phyloP scores from a whole-genome alignment of 164 flowering plant species.

The Vitis cinerea region DNA sequence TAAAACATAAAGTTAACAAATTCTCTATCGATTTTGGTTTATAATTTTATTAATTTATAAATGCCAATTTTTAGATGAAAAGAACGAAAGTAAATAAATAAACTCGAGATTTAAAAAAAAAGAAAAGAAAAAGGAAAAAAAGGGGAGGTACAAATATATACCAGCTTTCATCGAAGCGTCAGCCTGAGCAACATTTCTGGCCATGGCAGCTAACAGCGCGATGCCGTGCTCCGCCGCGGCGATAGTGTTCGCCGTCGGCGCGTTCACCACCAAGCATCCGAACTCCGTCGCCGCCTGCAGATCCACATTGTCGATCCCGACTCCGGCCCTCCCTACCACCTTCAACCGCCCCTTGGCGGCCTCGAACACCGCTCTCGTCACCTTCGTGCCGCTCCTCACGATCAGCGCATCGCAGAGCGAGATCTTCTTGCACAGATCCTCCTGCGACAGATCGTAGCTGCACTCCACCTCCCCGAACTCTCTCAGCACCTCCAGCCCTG shows the following conservation, averaged over 20 bases:
- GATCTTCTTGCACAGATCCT: constrained; percentile 65
- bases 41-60: too few species aligned
- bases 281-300: constrained; percentile 89
- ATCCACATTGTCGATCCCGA: constrained; percentile 96
- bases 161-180: constrained; percentile 93
- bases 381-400: constrained; percentile 93
- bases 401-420: constrained; percentile 73
- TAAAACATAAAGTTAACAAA: too few species aligned
- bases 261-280: constrained; percentile 91
- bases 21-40: too few species aligned
- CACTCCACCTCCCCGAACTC: constrained; percentile 68
- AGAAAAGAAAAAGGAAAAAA: too few species aligned
- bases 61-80: neutral
- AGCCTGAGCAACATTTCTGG: constrained; percentile 81
- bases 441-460: constrained; percentile 57
- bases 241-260: constrained; percentile 91
- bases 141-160: constrained; percentile 13
- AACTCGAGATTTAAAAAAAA: neutral
- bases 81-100: neutral
- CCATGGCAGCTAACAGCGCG: constrained; percentile 79
- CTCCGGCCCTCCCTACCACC: constrained; percentile 97
- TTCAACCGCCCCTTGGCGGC: constrained; percentile 72
- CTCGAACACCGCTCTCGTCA: constrained; percentile 74
- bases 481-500: constrained; percentile 60
- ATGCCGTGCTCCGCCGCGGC: constrained; percentile 98